Conservation (phyloP, 352 stramenopile genomes). For the Pythium utonaiense region DNA sequence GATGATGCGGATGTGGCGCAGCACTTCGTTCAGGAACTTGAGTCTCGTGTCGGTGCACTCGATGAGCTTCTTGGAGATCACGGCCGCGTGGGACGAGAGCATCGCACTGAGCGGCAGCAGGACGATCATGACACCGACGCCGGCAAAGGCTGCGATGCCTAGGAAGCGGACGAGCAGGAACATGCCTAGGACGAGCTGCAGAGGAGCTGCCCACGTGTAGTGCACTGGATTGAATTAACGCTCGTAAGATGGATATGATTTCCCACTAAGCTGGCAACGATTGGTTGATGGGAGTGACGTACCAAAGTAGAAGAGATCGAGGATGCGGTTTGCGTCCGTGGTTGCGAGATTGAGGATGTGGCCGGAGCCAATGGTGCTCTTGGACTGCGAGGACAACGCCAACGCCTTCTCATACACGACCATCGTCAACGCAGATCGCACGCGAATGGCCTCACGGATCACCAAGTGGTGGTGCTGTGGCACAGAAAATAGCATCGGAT, state of each 20-base stretch:
- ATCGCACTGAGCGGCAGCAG: conserved; percentile 38
- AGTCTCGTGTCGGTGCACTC: conserved; percentile 48
- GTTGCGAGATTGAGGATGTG: conserved; percentile 94
- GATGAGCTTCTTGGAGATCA: conserved; percentile 38
- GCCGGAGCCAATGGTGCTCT: conserved; percentile 53
- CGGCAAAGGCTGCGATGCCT: conserved; percentile 45
- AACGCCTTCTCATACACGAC: conserved; percentile 62
- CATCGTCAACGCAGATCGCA: conserved; percentile 61
- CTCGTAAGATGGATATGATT: too few relatives aligned
- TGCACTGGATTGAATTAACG: conserved; percentile 48
- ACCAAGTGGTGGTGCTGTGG: conserved; percentile 52
- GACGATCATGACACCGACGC: conserved; percentile 54
- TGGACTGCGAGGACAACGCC: conserved; percentile 51
- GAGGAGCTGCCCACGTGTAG: conserved; percentile 54
- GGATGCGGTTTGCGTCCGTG: conserved; percentile 89
- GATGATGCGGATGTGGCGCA: conserved; percentile 62
- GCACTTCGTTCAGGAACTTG: conserved; percentile 56
- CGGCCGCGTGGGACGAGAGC: conserved; percentile 37
- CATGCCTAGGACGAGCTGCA: conserved; percentile 56
- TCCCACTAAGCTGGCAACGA: too few relatives aligned
- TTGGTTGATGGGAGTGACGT: not conserved
- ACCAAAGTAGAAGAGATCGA: conserved; percentile 72
- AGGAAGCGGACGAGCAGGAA: conserved; percentile 52
- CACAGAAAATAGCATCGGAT: not conserved
- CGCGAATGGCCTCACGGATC: conserved; percentile 60